Percentiles rank a stretch among this genome's conserved stretches.
Conservation (phyloP, 2,329 filamentous ascomycete species). For the Oidium heveae region DNA sequence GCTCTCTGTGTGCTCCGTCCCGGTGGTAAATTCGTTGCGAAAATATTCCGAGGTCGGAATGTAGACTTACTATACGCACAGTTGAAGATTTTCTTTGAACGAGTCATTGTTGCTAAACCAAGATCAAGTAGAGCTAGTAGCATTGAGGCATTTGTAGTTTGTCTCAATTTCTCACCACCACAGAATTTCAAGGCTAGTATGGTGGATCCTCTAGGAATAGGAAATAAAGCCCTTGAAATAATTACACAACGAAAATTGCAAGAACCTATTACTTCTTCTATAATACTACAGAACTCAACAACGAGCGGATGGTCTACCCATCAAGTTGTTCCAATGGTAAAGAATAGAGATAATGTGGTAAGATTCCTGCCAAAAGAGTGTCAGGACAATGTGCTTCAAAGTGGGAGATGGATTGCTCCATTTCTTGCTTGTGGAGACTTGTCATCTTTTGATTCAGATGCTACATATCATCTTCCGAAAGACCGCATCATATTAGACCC, state of each 20-base stretch:
- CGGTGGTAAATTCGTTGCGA: slow-evolving; percentile 89
- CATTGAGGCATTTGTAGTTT: slow-evolving; percentile 91
- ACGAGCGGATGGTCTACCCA: slow-evolving; percentile 20
- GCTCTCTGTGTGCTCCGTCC: slow-evolving; percentile 79
- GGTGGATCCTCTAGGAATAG: slow-evolving; percentile 47
- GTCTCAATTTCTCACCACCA: slow-evolving; percentile 66
- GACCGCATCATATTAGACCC: slow-evolving; percentile 73
- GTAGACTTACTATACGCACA: slow-evolving; percentile 92
- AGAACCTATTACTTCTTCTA: slow-evolving; percentile 18
- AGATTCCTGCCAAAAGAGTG: slow-evolving; percentile 10
- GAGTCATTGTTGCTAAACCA: slow-evolving; percentile 79
- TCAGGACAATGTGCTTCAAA: slow-evolving; percentile 18
- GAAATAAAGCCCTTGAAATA: slow-evolving; percentile 26
- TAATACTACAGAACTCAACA: slow-evolving; percentile 20
- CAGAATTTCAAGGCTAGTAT: slow-evolving; percentile 49
- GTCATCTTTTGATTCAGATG: slow-evolving; percentile 84
- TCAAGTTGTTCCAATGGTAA: neutral
- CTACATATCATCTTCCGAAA: slow-evolving; percentile 71
- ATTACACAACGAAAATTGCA: slow-evolving; percentile 18
- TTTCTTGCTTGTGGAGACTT: slow-evolving; percentile 96
- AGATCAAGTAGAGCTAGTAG: slow-evolving; percentile 86
- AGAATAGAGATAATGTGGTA: slow-evolving; percentile 7
- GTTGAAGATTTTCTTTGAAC: slow-evolving; percentile 69
- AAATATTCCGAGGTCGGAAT: slow-evolving; percentile 86
- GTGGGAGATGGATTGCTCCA: slow-evolving; percentile 59